Percentiles rank a stretch among this genome's conserved stretches.
phyloP scores from a whole-genome alignment of 1,284 basidiomycete species.

The Microbotryum saponariae region DNA sequence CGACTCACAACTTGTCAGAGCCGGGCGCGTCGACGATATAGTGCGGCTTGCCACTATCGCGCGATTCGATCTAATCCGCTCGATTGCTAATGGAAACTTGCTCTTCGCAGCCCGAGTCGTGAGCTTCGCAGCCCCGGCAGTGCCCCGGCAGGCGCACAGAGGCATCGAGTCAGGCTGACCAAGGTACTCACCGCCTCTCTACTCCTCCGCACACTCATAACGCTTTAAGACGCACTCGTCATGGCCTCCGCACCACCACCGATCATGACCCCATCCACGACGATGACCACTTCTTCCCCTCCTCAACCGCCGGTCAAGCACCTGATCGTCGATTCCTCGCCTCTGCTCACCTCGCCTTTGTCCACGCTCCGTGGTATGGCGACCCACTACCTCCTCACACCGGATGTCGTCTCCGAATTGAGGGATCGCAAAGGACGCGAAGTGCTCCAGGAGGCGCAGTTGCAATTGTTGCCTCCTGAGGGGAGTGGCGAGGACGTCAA shows the following conservation, averaged over 20 bases:
- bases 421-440: conserved; percentile 77
- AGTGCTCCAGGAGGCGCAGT: conserved; percentile 67
- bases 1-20: too few relatives aligned
- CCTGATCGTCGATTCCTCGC: conserved; percentile 85
- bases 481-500: conserved; percentile 57
- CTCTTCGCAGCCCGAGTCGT: too few relatives aligned
- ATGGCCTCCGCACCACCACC: conserved; percentile 9
- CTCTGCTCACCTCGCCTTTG: conserved; percentile 56
- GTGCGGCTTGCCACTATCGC: too few relatives aligned
- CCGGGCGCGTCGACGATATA: too few relatives aligned
- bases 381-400: conserved; percentile 72
- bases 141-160: too few relatives aligned
- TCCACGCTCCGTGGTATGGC: conserved; percentile 78
- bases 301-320: conserved; percentile 50
- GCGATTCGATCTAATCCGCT: too few relatives aligned
- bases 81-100: too few relatives aligned
- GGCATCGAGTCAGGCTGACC: too few relatives aligned
- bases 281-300: background rate
- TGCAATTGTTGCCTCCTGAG: conserved; percentile 48
- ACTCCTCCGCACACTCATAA: background rate
- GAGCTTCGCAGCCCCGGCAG: too few relatives aligned
- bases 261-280: background rate
- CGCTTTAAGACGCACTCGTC: background rate
- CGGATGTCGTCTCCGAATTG: conserved; percentile 79
- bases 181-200: too few relatives aligned